Percentiles rank a stretch among this genome's conserved stretches.
phyloP scores from a whole-genome alignment of 345 rosid species.

The Mercurialis annua region DNA sequence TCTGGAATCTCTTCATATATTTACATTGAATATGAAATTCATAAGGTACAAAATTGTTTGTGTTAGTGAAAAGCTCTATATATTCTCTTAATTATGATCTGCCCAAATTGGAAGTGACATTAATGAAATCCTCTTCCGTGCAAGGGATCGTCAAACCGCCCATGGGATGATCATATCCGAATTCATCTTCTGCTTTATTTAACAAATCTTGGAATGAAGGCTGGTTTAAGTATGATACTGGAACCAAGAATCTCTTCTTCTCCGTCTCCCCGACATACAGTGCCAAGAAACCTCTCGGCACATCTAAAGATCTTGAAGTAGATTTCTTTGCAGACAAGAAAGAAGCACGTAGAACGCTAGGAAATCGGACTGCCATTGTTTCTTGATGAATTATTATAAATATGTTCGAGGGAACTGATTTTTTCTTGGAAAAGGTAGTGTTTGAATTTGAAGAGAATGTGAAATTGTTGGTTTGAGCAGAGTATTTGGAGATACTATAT shows the following conservation, averaged over 20 bases:
- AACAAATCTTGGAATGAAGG: slow-evolving; percentile 7
- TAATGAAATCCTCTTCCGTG: slow-evolving; percentile 2
- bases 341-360: too few relatives aligned
- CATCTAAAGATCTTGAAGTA: neutral
- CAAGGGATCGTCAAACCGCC: slow-evolving; percentile 16
- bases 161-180: slow-evolving; percentile 14
- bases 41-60: too few relatives aligned
- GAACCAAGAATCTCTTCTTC: slow-evolving; percentile 3
- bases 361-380: too few relatives aligned
- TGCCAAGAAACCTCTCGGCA: slow-evolving; percentile 26
- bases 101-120: neutral
- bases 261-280: slow-evolving; percentile 39
- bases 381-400: too few relatives aligned
- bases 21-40: too few relatives aligned
- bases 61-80: neutral
- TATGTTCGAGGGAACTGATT: too few relatives aligned
- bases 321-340: too few relatives aligned
- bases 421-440: too few relatives aligned
- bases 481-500: too few relatives aligned
- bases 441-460: too few relatives aligned
- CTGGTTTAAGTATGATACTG: slow-evolving; percentile 3
- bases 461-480: too few relatives aligned
- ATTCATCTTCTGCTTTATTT: slow-evolving; percentile 4
- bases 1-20: too few relatives aligned
- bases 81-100: neutral